These are phyloP conservation scores for Solanum hybrid DNA, from an alignment of 305 asterid species.

Conservation along the genomic window DNA sequence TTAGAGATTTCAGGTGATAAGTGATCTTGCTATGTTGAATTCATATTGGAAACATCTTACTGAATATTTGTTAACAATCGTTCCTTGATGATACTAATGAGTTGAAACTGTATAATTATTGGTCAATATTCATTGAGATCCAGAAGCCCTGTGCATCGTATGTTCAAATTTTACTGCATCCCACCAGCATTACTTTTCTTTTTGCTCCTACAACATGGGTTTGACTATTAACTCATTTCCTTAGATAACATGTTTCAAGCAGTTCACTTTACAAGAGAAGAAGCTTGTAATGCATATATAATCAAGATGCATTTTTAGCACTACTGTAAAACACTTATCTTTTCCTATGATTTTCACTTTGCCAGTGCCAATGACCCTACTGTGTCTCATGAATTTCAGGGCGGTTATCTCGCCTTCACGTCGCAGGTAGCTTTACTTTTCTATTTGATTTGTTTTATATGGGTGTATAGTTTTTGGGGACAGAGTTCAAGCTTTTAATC, in stretches of 20 bases:
- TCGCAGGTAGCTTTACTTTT: conserved; percentile 35
- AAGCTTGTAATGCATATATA: background rate
- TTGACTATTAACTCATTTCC: background rate
- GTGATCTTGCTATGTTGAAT: background rate
- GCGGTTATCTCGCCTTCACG: conserved; percentile 90
- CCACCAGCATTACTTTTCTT: background rate
- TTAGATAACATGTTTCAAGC: background rate
- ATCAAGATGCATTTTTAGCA: background rate
- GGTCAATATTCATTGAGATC: background rate
- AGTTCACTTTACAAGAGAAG: background rate
- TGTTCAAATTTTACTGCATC: background rate
- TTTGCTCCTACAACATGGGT: background rate
- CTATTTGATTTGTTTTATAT: background rate
- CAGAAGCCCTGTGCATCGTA: background rate
- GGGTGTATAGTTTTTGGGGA: background rate
- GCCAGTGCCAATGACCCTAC: conserved; percentile 70
- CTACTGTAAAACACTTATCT: background rate
- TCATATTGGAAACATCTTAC: background rate
- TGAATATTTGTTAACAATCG: background rate
- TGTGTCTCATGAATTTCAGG: conserved; percentile 63
- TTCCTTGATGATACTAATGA: background rate
- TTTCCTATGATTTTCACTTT: conserved; percentile 7
- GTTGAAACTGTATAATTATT: background rate
- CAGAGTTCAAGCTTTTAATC: background rate
- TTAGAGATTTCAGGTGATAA: conserved; percentile 90